phyloP scores from a whole-genome alignment of 2,329 filamentous ascomycete species.

The Didymosphaeria variabile region DNA sequence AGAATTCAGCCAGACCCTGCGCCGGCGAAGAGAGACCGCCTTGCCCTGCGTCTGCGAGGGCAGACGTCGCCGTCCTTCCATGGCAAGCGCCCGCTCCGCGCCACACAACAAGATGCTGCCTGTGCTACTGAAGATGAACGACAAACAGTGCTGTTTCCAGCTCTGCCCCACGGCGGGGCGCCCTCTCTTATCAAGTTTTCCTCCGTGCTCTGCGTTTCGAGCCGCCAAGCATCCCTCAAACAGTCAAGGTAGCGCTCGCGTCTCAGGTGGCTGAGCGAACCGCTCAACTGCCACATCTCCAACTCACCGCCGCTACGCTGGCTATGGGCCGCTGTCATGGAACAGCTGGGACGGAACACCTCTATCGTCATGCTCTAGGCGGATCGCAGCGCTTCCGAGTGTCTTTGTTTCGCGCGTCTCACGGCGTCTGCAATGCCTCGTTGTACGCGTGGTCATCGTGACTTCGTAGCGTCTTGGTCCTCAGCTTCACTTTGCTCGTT shows the following conservation, averaged over 20 bases:
- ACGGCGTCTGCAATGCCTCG: slow-evolving; percentile 38
- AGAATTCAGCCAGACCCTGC: slow-evolving; percentile 9
- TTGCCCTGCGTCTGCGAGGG: background rate
- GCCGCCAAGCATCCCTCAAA: slow-evolving; percentile 22
- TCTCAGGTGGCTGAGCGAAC: slow-evolving; percentile 41
- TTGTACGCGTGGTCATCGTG: slow-evolving; percentile 28
- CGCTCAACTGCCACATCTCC: slow-evolving; percentile 33
- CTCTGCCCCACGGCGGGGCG: slow-evolving; percentile 5
- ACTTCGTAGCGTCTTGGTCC: slow-evolving; percentile 23
- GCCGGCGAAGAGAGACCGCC: background rate
- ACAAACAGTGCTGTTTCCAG: background rate
- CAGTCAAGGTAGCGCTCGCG: slow-evolving; percentile 37
- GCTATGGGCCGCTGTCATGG: slow-evolving; percentile 22
- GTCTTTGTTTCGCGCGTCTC: slow-evolving; percentile 47
- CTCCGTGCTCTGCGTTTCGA: slow-evolving; percentile 5
- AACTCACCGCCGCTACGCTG: slow-evolving; percentile 33
- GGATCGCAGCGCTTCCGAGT: slow-evolving; percentile 43
- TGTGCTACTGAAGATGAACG: background rate
- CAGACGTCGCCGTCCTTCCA: background rate
- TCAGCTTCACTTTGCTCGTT: slow-evolving; percentile 8
- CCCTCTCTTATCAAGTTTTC: slow-evolving; percentile 5
- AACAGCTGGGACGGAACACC: background rate
- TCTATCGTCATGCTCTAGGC: slow-evolving; percentile 40
- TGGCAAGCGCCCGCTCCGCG: background rate
- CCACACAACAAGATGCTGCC: background rate